Percentiles rank a stretch among this genome's conserved stretches.
Evolutionary conservation across 768 basidiomycete species (phyloP).

Genomic region (Hortiboletus campestris): DNA sequence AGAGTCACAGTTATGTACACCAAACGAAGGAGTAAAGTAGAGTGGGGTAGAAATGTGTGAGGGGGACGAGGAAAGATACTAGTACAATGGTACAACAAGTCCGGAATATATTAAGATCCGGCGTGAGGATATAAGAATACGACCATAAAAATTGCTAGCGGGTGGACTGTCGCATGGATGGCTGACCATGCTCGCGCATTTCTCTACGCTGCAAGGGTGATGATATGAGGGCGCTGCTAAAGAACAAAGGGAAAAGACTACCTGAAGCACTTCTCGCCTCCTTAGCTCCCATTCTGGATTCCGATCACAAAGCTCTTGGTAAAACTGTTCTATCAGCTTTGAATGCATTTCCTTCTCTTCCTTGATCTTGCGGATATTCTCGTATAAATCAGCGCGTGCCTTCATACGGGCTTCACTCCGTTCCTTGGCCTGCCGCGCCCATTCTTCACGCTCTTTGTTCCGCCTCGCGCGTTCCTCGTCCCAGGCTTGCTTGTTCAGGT

Average conservation of each 20-base stretch:
- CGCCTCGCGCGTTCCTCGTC: slow-evolving; percentile 40
- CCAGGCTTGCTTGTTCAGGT: slow-evolving; percentile 26
- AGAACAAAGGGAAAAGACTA: slow-evolving; percentile 26
- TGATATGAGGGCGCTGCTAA: slow-evolving; percentile 5
- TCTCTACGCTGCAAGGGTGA: slow-evolving; percentile 25
- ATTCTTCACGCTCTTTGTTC: slow-evolving; percentile 50
- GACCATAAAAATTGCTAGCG: slow-evolving; percentile 24
- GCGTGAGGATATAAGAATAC: slow-evolving; percentile 30
- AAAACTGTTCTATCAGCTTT: slow-evolving; percentile 50
- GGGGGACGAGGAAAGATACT: neutral
- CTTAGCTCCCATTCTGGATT: slow-evolving; percentile 66
- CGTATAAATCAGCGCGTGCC: slow-evolving; percentile 36
- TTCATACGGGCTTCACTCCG: slow-evolving; percentile 51
- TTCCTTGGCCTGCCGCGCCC: slow-evolving; percentile 50
- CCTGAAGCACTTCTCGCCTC: slow-evolving; percentile 49
- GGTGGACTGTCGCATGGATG: slow-evolving; percentile 19
- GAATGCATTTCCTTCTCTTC: slow-evolving; percentile 40
- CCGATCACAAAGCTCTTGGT: slow-evolving; percentile 50
- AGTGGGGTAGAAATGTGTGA: slow-evolving; percentile 5
- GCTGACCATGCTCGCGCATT: slow-evolving; percentile 28
- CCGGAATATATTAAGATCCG: slow-evolving; percentile 17
- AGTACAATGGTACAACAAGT: slow-evolving; percentile 32
- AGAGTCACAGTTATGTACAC: slow-evolving; percentile 13
- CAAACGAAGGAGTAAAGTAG: neutral
- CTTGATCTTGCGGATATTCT: slow-evolving; percentile 39